These are phyloP conservation scores for Microsporum audouinii DNA, from an alignment of 2,329 filamentous ascomycete genomes.

Conservation along the genomic window DNA sequence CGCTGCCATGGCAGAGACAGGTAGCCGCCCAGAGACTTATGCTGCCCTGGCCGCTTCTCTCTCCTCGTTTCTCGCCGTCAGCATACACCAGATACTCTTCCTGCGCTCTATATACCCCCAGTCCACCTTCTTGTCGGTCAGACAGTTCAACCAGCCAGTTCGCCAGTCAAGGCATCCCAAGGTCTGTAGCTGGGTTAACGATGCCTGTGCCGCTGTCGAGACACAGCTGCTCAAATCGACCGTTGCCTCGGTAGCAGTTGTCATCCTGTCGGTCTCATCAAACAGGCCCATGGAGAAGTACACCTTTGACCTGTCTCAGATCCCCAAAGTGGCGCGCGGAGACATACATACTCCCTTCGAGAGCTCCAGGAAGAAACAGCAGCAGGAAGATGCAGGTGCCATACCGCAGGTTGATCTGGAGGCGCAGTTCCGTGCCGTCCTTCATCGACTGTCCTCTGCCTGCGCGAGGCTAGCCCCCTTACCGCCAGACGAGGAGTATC, in stretches of 20 bases:
- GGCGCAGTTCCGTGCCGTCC: slow-evolving; percentile 39
- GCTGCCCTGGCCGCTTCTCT: slow-evolving; percentile 56
- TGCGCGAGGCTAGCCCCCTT: slow-evolving; percentile 34
- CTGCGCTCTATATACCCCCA: slow-evolving; percentile 68
- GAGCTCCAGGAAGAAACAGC: slow-evolving; percentile 13
- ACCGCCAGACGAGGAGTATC: slow-evolving; percentile 38
- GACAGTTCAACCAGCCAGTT: slow-evolving; percentile 73
- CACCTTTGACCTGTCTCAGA: slow-evolving; percentile 48
- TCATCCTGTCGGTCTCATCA: slow-evolving; percentile 42
- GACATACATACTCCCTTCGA: slow-evolving; percentile 45
- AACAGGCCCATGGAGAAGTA: slow-evolving; percentile 48
- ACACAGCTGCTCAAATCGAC: slow-evolving; percentile 54
- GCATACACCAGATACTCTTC: slow-evolving; percentile 77
- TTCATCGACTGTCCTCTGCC: slow-evolving; percentile 34
- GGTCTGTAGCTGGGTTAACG: slow-evolving; percentile 74
- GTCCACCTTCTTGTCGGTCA: slow-evolving; percentile 63
- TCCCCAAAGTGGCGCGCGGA: slow-evolving; percentile 39
- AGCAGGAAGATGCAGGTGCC: neutral
- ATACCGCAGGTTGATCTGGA: slow-evolving; percentile 31
- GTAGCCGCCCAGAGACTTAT: slow-evolving; percentile 38
- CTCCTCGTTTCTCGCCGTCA: slow-evolving; percentile 66
- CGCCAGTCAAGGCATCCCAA: slow-evolving; percentile 76
- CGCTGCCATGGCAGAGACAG: neutral
- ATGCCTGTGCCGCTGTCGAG: slow-evolving; percentile 62
- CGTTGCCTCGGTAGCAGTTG: slow-evolving; percentile 45